Evolutionary conservation across 2,329 filamentous ascomycete species (phyloP).

Genomic region (Fusarium ramigenum): DNA sequence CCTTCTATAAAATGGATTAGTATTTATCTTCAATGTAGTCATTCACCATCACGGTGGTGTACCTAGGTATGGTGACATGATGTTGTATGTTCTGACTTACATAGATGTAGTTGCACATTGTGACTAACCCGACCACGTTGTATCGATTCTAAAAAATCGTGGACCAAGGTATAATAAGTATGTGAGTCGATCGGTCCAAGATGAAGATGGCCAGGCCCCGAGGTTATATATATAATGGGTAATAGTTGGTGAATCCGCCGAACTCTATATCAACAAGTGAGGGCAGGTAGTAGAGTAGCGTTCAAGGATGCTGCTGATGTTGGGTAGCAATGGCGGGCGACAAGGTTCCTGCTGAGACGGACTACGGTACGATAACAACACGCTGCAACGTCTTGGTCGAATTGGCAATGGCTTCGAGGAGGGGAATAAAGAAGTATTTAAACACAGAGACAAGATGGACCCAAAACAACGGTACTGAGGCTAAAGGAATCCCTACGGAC

Average conservation of each 20-base stretch:
- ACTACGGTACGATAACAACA: slow-evolving; percentile 16
- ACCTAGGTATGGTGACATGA: background rate
- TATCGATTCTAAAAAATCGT: slow-evolving; percentile 7
- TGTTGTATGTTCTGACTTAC: slow-evolving; percentile 42
- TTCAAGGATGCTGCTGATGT: slow-evolving; percentile 4
- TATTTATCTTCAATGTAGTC: background rate
- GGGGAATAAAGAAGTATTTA: slow-evolving; percentile 39
- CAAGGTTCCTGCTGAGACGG: slow-evolving; percentile 9
- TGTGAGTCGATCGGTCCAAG: background rate
- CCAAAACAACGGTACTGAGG: slow-evolving; percentile 35
- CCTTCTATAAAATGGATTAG: slow-evolving; percentile 51
- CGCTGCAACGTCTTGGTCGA: slow-evolving; percentile 20
- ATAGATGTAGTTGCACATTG: slow-evolving; percentile 63
- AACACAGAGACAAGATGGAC: slow-evolving; percentile 35
- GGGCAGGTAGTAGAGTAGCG: slow-evolving; percentile 1
- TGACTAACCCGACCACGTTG: slow-evolving; percentile 23
- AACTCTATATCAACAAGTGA: slow-evolving; percentile 12
- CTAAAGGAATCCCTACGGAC: slow-evolving; percentile 32
- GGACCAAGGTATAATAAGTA: background rate
- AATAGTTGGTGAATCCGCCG: background rate
- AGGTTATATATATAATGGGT: background rate
- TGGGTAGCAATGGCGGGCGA: slow-evolving; percentile 12
- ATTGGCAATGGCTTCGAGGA: slow-evolving; percentile 11
- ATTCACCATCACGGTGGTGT: background rate
- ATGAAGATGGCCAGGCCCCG: background rate